Conservation (phyloP, 2,329 filamentous ascomycete species). For the Elsinoe necatrix region DNA sequence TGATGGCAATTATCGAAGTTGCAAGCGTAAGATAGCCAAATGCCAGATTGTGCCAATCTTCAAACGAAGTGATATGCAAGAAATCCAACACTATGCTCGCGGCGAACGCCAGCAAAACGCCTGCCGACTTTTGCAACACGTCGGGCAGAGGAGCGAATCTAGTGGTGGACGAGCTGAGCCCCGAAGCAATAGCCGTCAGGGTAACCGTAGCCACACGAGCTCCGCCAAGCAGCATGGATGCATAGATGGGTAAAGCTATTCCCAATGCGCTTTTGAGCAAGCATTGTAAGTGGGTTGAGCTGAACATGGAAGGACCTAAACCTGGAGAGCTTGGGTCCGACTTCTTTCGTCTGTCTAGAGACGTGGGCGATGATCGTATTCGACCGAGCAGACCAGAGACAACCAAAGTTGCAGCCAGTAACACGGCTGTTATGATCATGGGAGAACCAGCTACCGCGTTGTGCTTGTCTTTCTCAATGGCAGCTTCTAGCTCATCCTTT, state of each 20-base stretch:
- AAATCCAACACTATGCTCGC: conserved; percentile 30
- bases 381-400: conserved; percentile 36
- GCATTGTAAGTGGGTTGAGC: background rate
- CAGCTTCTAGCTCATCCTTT: conserved; percentile 19
- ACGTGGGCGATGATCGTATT: conserved; percentile 24
- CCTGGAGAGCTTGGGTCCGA: conserved; percentile 17
- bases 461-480: background rate
- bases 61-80: conserved; percentile 25
- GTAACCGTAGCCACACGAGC: conserved; percentile 45
- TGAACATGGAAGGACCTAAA: background rate
- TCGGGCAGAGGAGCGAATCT: background rate
- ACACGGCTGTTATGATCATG: conserved; percentile 37
- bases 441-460: conserved; percentile 21
- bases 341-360: conserved; percentile 27
- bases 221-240: conserved; percentile 47
- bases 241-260: conserved; percentile 46
- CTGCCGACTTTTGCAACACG: conserved; percentile 13
- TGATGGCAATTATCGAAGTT: conserved; percentile 39
- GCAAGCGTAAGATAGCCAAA: conserved; percentile 42
- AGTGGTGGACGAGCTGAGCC: conserved; percentile 30
- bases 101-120: conserved; percentile 26
- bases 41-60: conserved; percentile 27
- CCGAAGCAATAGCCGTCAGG: conserved; percentile 40
- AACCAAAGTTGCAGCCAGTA: conserved; percentile 40
- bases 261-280: conserved; percentile 18